Evolutionary conservation across 202 grass and related monocot species (phyloP).

Genomic region (Schoenoplectus triqueter): DNA sequence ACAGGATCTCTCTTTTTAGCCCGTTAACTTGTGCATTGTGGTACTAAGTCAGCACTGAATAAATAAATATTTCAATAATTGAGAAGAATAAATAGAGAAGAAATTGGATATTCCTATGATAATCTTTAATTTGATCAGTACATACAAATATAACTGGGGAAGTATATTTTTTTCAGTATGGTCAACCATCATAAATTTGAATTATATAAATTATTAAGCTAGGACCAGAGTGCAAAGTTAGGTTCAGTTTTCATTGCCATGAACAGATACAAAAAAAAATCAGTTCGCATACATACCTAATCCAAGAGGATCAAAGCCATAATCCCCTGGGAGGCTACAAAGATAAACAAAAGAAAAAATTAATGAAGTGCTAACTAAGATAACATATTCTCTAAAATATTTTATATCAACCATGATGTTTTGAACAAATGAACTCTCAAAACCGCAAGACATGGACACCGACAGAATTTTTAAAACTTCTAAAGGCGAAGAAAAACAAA

Average conservation of each 20-base stretch:
- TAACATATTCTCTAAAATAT: neutral
- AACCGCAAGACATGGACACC: constrained; percentile 1
- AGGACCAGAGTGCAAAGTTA: neutral
- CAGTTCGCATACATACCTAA: constrained; percentile 48
- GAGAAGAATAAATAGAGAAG: neutral
- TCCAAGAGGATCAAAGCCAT: constrained; percentile 86
- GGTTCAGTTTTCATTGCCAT: constrained; percentile 1
- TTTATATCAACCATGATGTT: neutral
- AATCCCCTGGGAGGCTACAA: constrained; percentile 85
- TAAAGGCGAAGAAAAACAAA: neutral
- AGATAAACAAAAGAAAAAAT: constrained; percentile 20
- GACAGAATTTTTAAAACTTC: neutral
- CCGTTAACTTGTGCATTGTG: neutral
- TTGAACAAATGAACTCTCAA: neutral
- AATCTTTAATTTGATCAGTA: neutral
- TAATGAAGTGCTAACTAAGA: neutral
- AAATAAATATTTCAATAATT: neutral
- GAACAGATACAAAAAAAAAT: neutral
- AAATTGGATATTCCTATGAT: neutral
- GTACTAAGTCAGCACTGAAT: neutral
- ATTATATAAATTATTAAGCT: neutral
- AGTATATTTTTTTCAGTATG: neutral
- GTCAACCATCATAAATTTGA: neutral
- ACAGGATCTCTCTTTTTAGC: neutral
- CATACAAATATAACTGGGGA: neutral